Base-by-base conservation (phyloP, 2,329 filamentous ascomycete genomes). In the Phyllosticta paracitricarpa region DNA sequence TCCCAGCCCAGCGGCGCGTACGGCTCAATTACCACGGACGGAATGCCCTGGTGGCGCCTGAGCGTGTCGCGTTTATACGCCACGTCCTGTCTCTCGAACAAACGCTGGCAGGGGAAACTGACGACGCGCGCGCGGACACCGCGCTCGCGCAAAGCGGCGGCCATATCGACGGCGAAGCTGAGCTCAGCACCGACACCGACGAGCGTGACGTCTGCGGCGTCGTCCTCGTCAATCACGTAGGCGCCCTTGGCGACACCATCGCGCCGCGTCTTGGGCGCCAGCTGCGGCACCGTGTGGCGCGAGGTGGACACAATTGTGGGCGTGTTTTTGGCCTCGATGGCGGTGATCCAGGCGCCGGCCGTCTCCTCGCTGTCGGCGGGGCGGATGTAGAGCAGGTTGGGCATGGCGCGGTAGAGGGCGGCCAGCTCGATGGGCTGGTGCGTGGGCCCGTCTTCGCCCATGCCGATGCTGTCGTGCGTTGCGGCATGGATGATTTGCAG, bases 371-470 rank as follows among this genome's bases (percentile, higher is more conserved):
- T 78, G 63, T 86, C 83, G 55, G 77, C 77, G 0, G 84, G 84
- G 0, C 84, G 80, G 61, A 86, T 83, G 68, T 85, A 85, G 1
- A 82, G 71, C 0, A 86, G 64, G 62, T 85, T 85, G 0, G 83
- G 84, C 83, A 86, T 86, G 25, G 83, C 79, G 4, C 84, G 80
- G 68, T 83, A 86, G 2, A 97, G 94, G 64, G 92, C 89, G 66
- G 97, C 86, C 54, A 91, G 96, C 86, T 99, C 94, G 70, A 99
- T 96, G 76, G 94, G 94, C 84, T 99, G 94, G 81, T 99, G 94
- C 62, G 94, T 99, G 69, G 94, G 93, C 66, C 94, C 94, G 73
- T 99, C 94, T 82, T 99, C 94, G 79, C 94, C 94, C 68, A 97
- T 90, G 82, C 94, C 94, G 71, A 99, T 99, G 67, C 93, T 97